phyloP scores from a whole-genome alignment of 1,284 basidiomycete species.

The Puccinia hordei region DNA sequence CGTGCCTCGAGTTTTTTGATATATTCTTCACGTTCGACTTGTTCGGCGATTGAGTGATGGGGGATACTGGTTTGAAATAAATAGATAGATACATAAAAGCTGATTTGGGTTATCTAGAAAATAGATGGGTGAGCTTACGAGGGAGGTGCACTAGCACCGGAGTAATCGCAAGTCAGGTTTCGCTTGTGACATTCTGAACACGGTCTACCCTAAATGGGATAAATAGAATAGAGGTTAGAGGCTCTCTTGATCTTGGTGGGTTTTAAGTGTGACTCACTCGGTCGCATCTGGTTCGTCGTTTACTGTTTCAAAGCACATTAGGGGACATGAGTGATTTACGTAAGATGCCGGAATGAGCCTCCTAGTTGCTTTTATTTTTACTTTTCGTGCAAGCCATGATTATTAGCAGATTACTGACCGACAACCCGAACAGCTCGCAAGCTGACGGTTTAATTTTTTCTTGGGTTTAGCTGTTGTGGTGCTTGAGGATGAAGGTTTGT shows the following conservation, averaged over 20 bases:
- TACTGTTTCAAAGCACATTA: not conserved
- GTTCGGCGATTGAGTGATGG: not conserved
- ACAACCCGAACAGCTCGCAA: constrained; percentile 44
- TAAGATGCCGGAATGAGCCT: not conserved
- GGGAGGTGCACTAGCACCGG: constrained; percentile 18
- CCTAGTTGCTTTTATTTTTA: not conserved
- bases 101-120: not conserved
- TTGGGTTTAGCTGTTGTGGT: constrained; percentile 23
- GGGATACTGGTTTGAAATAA: constrained; percentile 1
- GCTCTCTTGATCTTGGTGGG: not conserved
- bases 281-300: constrained; percentile 38
- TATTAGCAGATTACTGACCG: constrained; percentile 33
- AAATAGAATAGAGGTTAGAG: too few relatives aligned
- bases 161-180: constrained; percentile 36
- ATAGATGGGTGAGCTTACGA: constrained; percentile 17
- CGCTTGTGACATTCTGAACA: constrained; percentile 44
- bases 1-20: constrained; percentile 29
- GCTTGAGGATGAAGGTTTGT: not conserved
- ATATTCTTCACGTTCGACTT: constrained; percentile 32
- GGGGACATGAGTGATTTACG: not conserved
- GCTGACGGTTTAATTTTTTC: constrained; percentile 26
- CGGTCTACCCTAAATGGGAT: constrained; percentile 18
- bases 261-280: constrained; percentile 31
- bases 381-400: too few relatives aligned
- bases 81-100: not conserved